Conservation (phyloP, 2,329 filamentous ascomycete species). For the Botryotinia globosa region DNA sequence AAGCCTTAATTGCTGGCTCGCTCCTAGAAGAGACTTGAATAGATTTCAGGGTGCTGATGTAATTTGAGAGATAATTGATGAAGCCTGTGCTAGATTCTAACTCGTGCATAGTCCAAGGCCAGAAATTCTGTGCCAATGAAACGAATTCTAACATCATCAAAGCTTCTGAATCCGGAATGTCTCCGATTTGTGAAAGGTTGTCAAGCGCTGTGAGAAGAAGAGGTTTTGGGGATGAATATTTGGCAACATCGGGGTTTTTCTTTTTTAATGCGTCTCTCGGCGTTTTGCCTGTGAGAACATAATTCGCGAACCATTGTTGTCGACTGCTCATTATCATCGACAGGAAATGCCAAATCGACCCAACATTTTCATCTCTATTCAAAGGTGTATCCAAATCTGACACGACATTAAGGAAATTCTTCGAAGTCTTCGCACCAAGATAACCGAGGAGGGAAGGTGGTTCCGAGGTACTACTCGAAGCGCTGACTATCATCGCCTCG, state of each 20-base stretch:
- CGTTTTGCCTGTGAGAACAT: slow-evolving; percentile 82
- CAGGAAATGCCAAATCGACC: slow-evolving; percentile 79
- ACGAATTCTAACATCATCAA: slow-evolving; percentile 83
- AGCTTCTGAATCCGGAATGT: slow-evolving; percentile 62
- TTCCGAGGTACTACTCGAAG: slow-evolving; percentile 64
- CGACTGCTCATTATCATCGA: slow-evolving; percentile 82
- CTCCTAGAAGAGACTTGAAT: slow-evolving; percentile 52
- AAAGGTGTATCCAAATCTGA: slow-evolving; percentile 76
- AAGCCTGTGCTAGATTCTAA: slow-evolving; percentile 72
- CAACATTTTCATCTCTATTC: slow-evolving; percentile 60
- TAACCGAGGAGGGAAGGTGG: slow-evolving; percentile 93
- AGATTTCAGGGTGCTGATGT: slow-evolving; percentile 59
- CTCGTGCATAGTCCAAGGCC: slow-evolving; percentile 88
- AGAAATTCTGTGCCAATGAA: slow-evolving; percentile 84
- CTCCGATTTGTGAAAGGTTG: slow-evolving; percentile 62
- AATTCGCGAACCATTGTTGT: slow-evolving; percentile 95
- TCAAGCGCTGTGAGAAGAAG: slow-evolving; percentile 73
- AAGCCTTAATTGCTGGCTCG: slow-evolving; percentile 46
- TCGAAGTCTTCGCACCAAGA: slow-evolving; percentile 76
- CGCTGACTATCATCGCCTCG: slow-evolving; percentile 68
- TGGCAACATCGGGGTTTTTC: slow-evolving; percentile 42
- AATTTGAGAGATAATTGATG: slow-evolving; percentile 67
- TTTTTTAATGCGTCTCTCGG: slow-evolving; percentile 70
- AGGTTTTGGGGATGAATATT: slow-evolving; percentile 52
- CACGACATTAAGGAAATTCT: slow-evolving; percentile 77